Base-by-base conservation (phyloP, 179 eudicot genomes). In the Patellifolia procumbens region DNA sequence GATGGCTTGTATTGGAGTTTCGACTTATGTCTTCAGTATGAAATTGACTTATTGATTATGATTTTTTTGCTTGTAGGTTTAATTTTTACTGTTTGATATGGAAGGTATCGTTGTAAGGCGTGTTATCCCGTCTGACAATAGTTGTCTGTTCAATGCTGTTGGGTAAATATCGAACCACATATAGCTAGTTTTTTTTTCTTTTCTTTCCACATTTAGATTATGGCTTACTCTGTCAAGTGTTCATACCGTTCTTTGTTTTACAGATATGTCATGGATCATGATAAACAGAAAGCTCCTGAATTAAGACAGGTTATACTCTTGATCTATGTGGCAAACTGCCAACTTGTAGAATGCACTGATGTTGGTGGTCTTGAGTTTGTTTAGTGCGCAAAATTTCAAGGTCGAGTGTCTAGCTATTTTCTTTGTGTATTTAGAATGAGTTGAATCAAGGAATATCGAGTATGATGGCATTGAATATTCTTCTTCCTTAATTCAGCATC, bases 221-320 rank as follows among this genome's bases (percentile, higher is more conserved):
- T 6, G 59, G 13, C 12, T 42, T 74, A 39, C 53, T 55, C 24
- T 66, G 12, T 63, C 24, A 7, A 2, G 45, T 43, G 34, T 22
- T 70, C 77, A n/a, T 52, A 6, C 60, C 70, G 81, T 71, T 79
- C 72, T 72, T 59, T 70, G 2, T 80, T 74, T 78, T 51, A 79
- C 88, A 94, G 98, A 72, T 92, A 88, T 86, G 91, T 90, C 22
- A 94, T 94, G 98, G 97, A 94, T 63, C 94, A 90, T 74, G 92
- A 92, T 83, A 91, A 85, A 74, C 46, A 76, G 34, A 94, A 92
- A 83, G 91, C 93, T 74, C 58, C 91, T 7, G 97, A 89, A 81
- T 83, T 94, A 76, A 89, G 98, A 86, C 94, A 92, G 98, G 98
- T 94, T 72, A 75, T 45, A 46, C 52, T 76, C 24, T 62, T 43